Percentiles rank a stretch among this genome's conserved stretches.
Evolutionary conservation across 345 rosid genomes (phyloP).

Genomic region (Erysimum cheiranthoides): DNA sequence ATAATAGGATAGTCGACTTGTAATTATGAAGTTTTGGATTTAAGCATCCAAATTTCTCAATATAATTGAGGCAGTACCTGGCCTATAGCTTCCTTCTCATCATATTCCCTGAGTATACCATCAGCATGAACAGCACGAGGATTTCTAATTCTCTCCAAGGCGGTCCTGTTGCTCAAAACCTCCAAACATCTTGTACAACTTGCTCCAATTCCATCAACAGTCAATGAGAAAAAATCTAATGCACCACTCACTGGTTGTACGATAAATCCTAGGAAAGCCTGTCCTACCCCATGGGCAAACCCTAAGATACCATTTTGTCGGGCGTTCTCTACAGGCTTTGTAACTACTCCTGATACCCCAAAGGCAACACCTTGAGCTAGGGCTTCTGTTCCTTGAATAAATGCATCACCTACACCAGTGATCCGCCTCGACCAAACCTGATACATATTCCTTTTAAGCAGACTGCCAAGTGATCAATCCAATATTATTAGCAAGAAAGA

Average conservation of each 20-base stretch:
- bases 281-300: conserved; percentile 95
- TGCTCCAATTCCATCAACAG: conserved; percentile 95
- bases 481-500: conserved; percentile 8
- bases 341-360: conserved; percentile 97
- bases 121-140: conserved; percentile 88
- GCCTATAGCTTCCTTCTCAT: conserved; percentile 90
- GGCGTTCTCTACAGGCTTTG: conserved; percentile 93
- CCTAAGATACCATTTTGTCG: conserved; percentile 86
- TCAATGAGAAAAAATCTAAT: conserved; percentile 90
- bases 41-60: conserved; percentile 16
- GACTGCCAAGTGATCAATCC: conserved; percentile 22
- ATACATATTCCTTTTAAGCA: conserved; percentile 35
- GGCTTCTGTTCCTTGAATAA: conserved; percentile 97
- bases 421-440: conserved; percentile 94
- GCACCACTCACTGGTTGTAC: conserved; percentile 98
- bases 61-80: conserved; percentile 59
- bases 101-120: conserved; percentile 78
- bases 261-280: conserved; percentile 79
- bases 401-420: conserved; percentile 95
- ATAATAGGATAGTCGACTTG: conserved; percentile 5
- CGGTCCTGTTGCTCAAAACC: conserved; percentile 66
- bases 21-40: conserved; percentile 4
- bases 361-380: conserved; percentile 98
- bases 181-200: conserved; percentile 93
- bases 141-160: conserved; percentile 78